Evolutionary conservation across 768 basidiomycete genomes (phyloP).

Genomic region (Suillus subluteus): DNA sequence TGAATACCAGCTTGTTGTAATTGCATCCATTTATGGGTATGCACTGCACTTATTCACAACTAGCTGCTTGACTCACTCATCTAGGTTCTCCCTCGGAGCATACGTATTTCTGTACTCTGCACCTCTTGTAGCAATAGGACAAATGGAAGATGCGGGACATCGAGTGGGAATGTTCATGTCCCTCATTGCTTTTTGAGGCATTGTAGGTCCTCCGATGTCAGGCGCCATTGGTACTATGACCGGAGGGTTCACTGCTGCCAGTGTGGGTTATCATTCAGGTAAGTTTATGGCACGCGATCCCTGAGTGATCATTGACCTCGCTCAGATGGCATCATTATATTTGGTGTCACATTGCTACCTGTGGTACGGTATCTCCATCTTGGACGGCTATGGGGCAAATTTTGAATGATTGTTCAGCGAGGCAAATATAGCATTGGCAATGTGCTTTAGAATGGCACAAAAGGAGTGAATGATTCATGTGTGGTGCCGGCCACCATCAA

Average conservation of each 20-base stretch:
- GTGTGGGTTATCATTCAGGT: conserved; percentile 49
- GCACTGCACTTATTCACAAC: conserved; percentile 20
- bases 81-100: conserved; percentile 62
- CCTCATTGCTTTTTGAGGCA: conserved; percentile 62
- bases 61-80: background rate
- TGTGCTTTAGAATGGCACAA: background rate
- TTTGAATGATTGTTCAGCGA: background rate
- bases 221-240: conserved; percentile 64
- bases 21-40: conserved; percentile 70
- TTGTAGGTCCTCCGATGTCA: conserved; percentile 74
- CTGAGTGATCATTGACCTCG: background rate
- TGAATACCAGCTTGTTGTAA: conserved; percentile 47
- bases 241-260: conserved; percentile 44
- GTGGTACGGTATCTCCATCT: conserved; percentile 45
- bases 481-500: background rate
- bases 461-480: background rate
- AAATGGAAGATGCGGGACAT: conserved; percentile 61
- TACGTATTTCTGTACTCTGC: conserved; percentile 58
- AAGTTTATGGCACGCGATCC: conserved; percentile 7
- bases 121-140: conserved; percentile 66
- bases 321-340: conserved; percentile 42
- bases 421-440: background rate
- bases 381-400: conserved; percentile 42
- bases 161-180: conserved; percentile 68
- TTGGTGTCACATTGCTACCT: conserved; percentile 46